phyloP scores from a whole-genome alignment of 495 filamentous ascomycete genomes.

The Filosporella fistucella region DNA sequence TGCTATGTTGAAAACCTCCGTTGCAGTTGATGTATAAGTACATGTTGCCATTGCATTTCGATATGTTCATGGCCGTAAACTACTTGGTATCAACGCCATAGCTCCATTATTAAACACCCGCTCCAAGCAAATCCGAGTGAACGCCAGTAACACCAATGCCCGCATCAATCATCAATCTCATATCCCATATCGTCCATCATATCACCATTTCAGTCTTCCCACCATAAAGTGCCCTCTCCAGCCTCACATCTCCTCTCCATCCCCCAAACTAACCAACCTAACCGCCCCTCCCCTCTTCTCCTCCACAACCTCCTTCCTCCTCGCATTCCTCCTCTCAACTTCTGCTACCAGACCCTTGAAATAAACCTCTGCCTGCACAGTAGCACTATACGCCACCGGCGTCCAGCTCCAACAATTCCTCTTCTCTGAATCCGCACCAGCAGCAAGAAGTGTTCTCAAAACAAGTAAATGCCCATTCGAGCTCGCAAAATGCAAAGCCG shows the following conservation, averaged over 20 bases:
- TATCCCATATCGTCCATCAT: too few relatives aligned
- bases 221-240: not conserved
- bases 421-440: slow-evolving; percentile 60
- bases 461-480: slow-evolving; percentile 67
- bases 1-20: too few relatives aligned
- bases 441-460: slow-evolving; percentile 63
- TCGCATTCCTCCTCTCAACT: slow-evolving; percentile 35
- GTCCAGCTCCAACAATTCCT: slow-evolving; percentile 70
- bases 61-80: too few relatives aligned
- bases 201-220: too few relatives aligned
- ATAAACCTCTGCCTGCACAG: slow-evolving; percentile 34
- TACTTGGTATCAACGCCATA: too few relatives aligned
- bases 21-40: too few relatives aligned
- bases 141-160: too few relatives aligned
- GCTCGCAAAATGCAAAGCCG: slow-evolving; percentile 67
- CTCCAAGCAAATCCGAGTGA: too few relatives aligned
- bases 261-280: slow-evolving; percentile 15
- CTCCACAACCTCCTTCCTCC: slow-evolving; percentile 25
- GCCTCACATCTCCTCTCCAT: slow-evolving; percentile 11
- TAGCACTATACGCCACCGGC: slow-evolving; percentile 66
- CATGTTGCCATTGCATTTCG: too few relatives aligned
- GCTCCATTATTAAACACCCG: too few relatives aligned
- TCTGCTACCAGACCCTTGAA: slow-evolving; percentile 20
- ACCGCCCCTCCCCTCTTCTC: slow-evolving; percentile 26
- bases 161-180: too few relatives aligned